phyloP scores from a whole-genome alignment of 352 stramenopile species.

The Phytophthora uliginosa region DNA sequence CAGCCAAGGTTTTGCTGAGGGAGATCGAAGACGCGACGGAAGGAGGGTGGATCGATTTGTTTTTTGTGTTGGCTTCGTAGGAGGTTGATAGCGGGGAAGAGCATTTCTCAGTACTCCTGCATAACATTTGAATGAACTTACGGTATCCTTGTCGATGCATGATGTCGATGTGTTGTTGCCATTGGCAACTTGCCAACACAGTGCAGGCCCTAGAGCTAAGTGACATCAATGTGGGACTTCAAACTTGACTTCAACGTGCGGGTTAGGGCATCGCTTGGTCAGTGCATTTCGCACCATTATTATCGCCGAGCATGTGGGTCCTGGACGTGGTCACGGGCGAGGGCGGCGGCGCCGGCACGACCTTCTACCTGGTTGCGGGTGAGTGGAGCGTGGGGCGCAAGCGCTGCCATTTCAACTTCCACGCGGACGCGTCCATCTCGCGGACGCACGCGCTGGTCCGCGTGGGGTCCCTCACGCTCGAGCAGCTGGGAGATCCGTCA shows the following conservation, averaged over 20 bases:
- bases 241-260: no score
- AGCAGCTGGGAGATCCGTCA: slow-evolving; percentile 68
- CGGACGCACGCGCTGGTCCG: slow-evolving; percentile 79
- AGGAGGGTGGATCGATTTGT: background rate
- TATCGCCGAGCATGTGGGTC: slow-evolving; percentile 67
- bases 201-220: no score
- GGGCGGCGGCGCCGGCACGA: slow-evolving; percentile 50
- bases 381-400: slow-evolving; percentile 89
- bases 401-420: slow-evolving; percentile 89
- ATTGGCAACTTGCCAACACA: no score
- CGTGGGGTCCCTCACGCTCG: slow-evolving; percentile 67
- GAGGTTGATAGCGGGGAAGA: no score
- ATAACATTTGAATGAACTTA: no score
- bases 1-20: background rate
- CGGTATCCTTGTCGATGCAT: no score
- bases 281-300: background rate
- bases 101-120: no score
- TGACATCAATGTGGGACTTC: no score
- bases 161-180: no score
- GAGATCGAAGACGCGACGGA: background rate
- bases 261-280: background rate
- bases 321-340: slow-evolving; percentile 73
- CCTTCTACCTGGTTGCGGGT: slow-evolving; percentile 84
- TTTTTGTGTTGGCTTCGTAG: no score
- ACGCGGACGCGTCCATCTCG: slow-evolving; percentile 85